Conservation (phyloP, 75 land plant species). For the Selaginella moellendorffii region DNA sequence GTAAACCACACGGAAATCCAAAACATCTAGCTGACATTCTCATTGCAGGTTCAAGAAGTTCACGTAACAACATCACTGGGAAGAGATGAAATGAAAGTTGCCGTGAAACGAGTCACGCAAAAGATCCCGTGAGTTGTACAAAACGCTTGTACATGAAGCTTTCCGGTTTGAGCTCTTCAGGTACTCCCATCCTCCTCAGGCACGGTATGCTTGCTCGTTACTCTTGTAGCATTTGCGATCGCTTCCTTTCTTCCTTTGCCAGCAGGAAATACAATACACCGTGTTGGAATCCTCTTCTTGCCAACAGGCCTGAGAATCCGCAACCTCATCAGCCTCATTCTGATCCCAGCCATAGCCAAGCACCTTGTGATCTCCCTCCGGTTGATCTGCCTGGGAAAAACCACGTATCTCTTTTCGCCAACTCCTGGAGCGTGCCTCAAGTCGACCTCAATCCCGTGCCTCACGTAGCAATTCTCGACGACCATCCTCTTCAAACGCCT, state of each 20-base stretch:
- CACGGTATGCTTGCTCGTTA: too few relatives aligned
- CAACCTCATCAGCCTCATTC: background rate
- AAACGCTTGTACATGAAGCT: too few relatives aligned
- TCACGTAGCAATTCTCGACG: background rate
- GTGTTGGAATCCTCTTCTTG: background rate
- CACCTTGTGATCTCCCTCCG: background rate
- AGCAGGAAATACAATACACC: background rate
- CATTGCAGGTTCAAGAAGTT: constrained; percentile 83
- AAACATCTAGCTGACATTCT: background rate
- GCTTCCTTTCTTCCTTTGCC: too few relatives aligned
- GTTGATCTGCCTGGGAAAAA: background rate
- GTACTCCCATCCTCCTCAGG: too few relatives aligned
- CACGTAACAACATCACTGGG: constrained; percentile 67
- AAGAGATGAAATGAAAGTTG: constrained; percentile 67
- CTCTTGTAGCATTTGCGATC: too few relatives aligned
- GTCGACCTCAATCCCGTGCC: background rate
- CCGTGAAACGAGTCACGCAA: constrained; percentile 68
- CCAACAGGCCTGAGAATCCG: background rate
- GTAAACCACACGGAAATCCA: constrained; percentile 16
- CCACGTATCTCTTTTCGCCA: background rate
- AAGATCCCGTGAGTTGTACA: constrained; percentile 71
- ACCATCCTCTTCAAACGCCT: background rate
- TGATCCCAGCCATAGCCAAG: background rate
- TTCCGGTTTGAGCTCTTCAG: too few relatives aligned
- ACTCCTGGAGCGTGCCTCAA: background rate